Base-by-base conservation (phyloP, 2,329 filamentous ascomycete species). In the Calonectria hongkongensis region DNA sequence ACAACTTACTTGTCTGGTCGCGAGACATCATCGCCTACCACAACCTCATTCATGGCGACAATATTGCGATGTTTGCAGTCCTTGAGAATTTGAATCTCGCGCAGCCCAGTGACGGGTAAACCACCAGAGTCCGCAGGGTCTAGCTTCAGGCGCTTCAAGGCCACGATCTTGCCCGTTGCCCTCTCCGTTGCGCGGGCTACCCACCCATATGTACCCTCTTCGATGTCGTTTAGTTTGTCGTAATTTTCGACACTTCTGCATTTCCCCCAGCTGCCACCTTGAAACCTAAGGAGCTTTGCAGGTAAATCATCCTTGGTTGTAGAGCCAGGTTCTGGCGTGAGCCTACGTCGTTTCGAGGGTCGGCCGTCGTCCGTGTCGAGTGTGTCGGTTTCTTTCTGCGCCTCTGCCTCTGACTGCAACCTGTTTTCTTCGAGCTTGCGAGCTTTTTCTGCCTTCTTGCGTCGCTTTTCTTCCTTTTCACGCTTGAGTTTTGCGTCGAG, bases 191-290 rank as follows among this genome's bases (percentile, higher is more conserved):
- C 97, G 71, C 97, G 90, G 68, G 96, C 96, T 5, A 99, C 97
- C 90, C 93, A 96, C 56, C 97, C 97, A 84, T 99, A 99, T 10
- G 95, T 95, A 43, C 97, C 97, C 86, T 99, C 97, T 84, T 98
- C 97, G 80, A 99, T 99, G 82, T 97, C 94, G 84, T 99, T 99
- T 70, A 99, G 88, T 78, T 94, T 94, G 80, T 98, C 94, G 85
- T 96, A 99, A 81, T 95, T 93, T 81, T 96, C 94, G 30, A 98
- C 93, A 82, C 94, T 94, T 73, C 94, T 89, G 81, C 93, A 94
- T 70, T 86, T 88, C 64, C 91, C 89, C 92, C 95, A 98, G 77
- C 87, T 84, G 12, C 90, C 89, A 16, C 88, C 87, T 12, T 93
- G 89, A 81, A 97, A 96, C 13, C 94, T 92, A 50, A 98, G 84